Base-by-base conservation (phyloP, 129 eudicot genomes). In the Escallonia herrerae region DNA sequence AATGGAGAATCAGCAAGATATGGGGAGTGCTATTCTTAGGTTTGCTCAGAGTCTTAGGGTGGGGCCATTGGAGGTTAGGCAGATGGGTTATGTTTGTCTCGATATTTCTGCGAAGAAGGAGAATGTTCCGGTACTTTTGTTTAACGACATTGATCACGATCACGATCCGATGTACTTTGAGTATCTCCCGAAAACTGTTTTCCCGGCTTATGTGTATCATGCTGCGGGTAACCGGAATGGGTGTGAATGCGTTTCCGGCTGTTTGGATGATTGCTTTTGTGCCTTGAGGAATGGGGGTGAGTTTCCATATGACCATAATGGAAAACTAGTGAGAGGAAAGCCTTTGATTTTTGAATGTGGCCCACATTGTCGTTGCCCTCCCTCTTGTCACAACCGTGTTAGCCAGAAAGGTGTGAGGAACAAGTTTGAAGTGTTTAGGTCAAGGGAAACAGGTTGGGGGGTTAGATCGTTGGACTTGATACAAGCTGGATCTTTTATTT, bases 391-490 rank as follows among this genome's bases (percentile, higher is more conserved):
- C 52, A 89, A 89, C 15, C 90, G 93, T 15, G 89, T 89, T 39
- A 80, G 68, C 51, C 96, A 85, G 62, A 85, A 78, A 15, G 96
- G 96, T 11, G 59, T 84, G 46, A 77, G 77, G 74, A 77, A 85
- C 14, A 58, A 79, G 43, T 82, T 89, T 72, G 96, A 89, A 72
- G 87, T 89, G 3, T 89, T 84, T 68, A 79, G 93, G 46, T 89
- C 96, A 0, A 76, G 76, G 74, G 96, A 85, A 76, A 84, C 96
- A 12, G 83, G 83, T 68, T 89, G 96, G 96, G 96, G 89, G 47
- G 87, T 89, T 70, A 77, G 96, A 75, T 89, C 96, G 0, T 56
- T 85, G 76, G 91, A 89, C 50, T 68, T 89, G 75, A 82, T 89
- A 43, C 87, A 64, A 60, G 96, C 93, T 44, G 96, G 96, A 8